Evolutionary conservation across 1,139 yeast species (phyloP), one percentile per base, ranked within the genome.

Genomic region (Scheffersomyces segobiensis): DNA sequence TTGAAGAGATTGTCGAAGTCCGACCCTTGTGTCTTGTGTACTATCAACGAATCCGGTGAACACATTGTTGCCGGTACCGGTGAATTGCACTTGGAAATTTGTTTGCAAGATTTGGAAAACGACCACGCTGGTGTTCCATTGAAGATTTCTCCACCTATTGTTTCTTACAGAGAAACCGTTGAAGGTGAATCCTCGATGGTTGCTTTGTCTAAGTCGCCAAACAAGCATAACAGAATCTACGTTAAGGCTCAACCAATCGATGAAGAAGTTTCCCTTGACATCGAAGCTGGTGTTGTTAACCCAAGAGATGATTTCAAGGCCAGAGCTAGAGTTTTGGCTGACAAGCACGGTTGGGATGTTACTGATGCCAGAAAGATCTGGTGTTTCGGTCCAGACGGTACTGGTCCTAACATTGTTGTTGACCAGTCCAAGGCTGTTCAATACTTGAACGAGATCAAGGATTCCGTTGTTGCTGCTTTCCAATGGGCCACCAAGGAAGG

Each of bases 301-400:
- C 92, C 98, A 79, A 91, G 96, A 85, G 99, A 93, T 75, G 99
- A 95, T 87, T 87, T 95, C 93, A 95, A 95, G 89, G 91, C 91
- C 73, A 93, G 99, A 88, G 99, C 99, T 73, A 93, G 99, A 89
- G 77, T 92, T 79, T 87, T 95, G 87, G 98, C 99, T 77, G 99
- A 95, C 81, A 97, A 95, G 81, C 96, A 82, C 89, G 98, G 95
- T 72, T 95, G 99, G 99, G 98, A 95, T 80, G 98, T 95, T 78
- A 87, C 97, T 75, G 99, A 95, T 78, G 99, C 98, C 84, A 93
- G 99, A 90, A 95, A 95, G 96, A 95, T 95, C 79, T 95, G 99
- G 99, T 93, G 98, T 91, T 95, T 95, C 93, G 99, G 99, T 87
- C 99, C 99, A 80, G 99, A 95, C 78, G 98, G 98, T 85, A 87